These are phyloP conservation scores for Fusarium caatingaense DNA, from an alignment of 2,329 filamentous ascomycete species.

Conservation along the genomic window DNA sequence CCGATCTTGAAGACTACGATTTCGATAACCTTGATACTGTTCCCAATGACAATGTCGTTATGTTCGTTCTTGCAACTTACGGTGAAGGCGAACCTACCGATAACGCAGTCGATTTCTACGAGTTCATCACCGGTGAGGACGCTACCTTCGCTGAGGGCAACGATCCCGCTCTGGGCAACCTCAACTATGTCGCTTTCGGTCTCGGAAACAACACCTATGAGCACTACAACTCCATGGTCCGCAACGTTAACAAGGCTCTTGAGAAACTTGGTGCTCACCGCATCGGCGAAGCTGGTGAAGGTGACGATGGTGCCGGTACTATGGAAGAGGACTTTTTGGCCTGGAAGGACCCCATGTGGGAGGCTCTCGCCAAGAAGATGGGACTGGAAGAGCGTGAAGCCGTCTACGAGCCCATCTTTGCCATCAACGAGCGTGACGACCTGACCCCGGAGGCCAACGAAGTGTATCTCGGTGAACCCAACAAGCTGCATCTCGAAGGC, in stretches of 20 bases:
- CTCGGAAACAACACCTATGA: slow-evolving; percentile 99
- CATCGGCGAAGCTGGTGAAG: slow-evolving; percentile 90
- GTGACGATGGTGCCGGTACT: slow-evolving; percentile 96
- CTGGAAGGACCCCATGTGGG: slow-evolving; percentile 99
- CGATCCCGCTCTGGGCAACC: slow-evolving; percentile 79
- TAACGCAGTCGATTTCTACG: slow-evolving; percentile 98
- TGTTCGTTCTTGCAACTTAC: slow-evolving; percentile 97
- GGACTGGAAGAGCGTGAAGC: slow-evolving; percentile 93
- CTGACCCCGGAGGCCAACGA: slow-evolving; percentile 79
- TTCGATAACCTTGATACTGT: slow-evolving; percentile 92
- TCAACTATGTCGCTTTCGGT: slow-evolving; percentile 95
- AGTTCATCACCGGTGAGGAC: slow-evolving; percentile 89
- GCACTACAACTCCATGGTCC: slow-evolving; percentile 99
- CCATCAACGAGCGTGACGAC: slow-evolving; percentile 79
- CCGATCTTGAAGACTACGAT: slow-evolving; percentile 97
- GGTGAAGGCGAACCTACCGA: slow-evolving; percentile 98
- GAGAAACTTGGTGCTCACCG: slow-evolving; percentile 84
- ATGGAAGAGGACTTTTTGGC: slow-evolving; percentile 99
- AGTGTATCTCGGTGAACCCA: slow-evolving; percentile 95
- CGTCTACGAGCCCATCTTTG: slow-evolving; percentile 93
- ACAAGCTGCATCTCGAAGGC: slow-evolving; percentile 93
- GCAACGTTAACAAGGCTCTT: slow-evolving; percentile 85
- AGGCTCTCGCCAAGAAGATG: slow-evolving; percentile 83
- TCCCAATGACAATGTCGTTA: slow-evolving; percentile 88
- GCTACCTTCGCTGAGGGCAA: slow-evolving; percentile 79